phyloP scores from a whole-genome alignment of 495 filamentous ascomycete species.

The Extremus antarcticus region DNA sequence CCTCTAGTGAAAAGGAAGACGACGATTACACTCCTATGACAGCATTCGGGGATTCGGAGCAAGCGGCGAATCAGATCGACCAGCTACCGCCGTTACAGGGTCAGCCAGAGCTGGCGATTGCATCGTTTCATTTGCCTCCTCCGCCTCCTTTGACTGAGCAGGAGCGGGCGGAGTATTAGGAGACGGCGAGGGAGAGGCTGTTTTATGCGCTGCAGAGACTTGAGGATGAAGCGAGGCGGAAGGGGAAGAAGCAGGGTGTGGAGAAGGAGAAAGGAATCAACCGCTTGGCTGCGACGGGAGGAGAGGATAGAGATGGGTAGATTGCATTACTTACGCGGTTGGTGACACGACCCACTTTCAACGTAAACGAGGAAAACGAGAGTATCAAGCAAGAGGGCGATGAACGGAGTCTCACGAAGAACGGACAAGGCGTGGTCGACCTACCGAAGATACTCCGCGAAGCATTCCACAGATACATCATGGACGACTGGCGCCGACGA shows the following conservation, averaged over 20 bases:
- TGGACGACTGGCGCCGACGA: slow-evolving; percentile 80
- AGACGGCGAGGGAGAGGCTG: slow-evolving; percentile 59
- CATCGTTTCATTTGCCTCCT: slow-evolving; percentile 66
- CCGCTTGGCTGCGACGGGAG: slow-evolving; percentile 65
- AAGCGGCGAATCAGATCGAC: slow-evolving; percentile 60
- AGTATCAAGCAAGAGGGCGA: slow-evolving; percentile 42
- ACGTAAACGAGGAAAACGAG: slow-evolving; percentile 42
- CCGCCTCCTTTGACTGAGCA: slow-evolving; percentile 60
- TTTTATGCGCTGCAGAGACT: slow-evolving; percentile 64
- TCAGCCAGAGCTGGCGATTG: slow-evolving; percentile 47
- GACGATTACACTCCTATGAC: slow-evolving; percentile 61
- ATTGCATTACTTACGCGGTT: slow-evolving; percentile 74
- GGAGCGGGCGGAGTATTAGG: slow-evolving; percentile 55
- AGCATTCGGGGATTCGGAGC: slow-evolving; percentile 51
- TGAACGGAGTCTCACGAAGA: not conserved
- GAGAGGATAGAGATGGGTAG: slow-evolving; percentile 83
- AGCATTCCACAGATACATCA: slow-evolving; percentile 65
- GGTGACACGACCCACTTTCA: slow-evolving; percentile 69
- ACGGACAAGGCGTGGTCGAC: slow-evolving; percentile 34
- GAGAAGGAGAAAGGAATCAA: slow-evolving; percentile 54
- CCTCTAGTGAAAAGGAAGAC: slow-evolving; percentile 58
- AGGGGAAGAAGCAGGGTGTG: not conserved
- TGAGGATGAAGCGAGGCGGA: slow-evolving; percentile 47
- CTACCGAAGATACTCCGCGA: slow-evolving; percentile 57
- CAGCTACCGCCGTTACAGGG: slow-evolving; percentile 34